Base-by-base conservation (phyloP, 306 rosid species). In the Dalbergia oliveri region DNA sequence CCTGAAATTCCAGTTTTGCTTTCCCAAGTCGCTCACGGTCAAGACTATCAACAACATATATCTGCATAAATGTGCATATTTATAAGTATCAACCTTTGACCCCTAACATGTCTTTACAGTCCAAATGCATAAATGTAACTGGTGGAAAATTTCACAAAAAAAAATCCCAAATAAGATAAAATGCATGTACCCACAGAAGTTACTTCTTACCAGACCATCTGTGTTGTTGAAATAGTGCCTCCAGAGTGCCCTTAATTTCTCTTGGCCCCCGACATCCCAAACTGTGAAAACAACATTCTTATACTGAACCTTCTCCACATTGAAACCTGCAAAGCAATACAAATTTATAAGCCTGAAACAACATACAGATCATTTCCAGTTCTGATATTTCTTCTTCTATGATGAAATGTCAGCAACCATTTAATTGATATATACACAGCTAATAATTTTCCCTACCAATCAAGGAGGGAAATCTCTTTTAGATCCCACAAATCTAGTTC, bases 181-280 rank as follows among this genome's bases (percentile, higher is more conserved):
- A 37, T 26, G 35, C 33, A 61, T 59, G 82, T 69, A 58, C 56
- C 26, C 74, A 59, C 8, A 63, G 58, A 67, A 81, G 84, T 39
- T 39, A 72, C 64, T 26, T 57, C 84, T 85, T 84, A 96, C 99
- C 94, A 93, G 85, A 45, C 98, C 99, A 75, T 96, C 99, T 0
- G 98, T 96, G 81, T 96, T 96, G 84, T 91, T 96, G 70, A 96
- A 96, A 91, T 96, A 96, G 84, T 96, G 99, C 92, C 99, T 91
- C 98, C 99, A 96, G 6, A 96, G 91, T 62, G 94, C 92, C 90
- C 98, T 93, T 80, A 96, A 72, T 86, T 96, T 96, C 84, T 96
- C 99, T 86, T 96, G 99, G 12, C 99, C 99, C 5, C 99, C 99
- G 13, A 96, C 99, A 81, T 96, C 99, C 99, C 99, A 96, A 84